These are phyloP conservation scores for Globisporangium cederbergense DNA, from an alignment of 352 stramenopile species.

Conservation along the genomic window DNA sequence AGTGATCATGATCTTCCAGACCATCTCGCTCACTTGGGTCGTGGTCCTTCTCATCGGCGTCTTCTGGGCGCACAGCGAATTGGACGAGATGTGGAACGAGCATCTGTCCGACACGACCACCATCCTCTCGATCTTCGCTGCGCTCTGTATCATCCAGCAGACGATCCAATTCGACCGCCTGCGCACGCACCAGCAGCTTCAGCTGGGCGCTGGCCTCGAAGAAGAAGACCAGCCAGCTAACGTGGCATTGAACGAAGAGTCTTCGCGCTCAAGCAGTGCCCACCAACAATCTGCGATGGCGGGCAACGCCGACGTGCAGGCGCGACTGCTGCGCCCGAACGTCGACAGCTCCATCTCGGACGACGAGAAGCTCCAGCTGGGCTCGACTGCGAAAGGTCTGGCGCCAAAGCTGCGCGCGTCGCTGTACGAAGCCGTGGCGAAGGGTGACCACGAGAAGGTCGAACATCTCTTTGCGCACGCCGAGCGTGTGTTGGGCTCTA, in stretches of 20 bases:
- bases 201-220: slow-evolving; percentile 57
- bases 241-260: slow-evolving; percentile 9
- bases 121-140: slow-evolving; percentile 25
- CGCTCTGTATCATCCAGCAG: slow-evolving; percentile 51
- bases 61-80: slow-evolving; percentile 46
- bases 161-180: slow-evolving; percentile 63
- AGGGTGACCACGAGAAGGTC: slow-evolving; percentile 37
- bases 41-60: slow-evolving; percentile 39
- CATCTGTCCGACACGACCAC: slow-evolving; percentile 18
- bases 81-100: slow-evolving; percentile 38
- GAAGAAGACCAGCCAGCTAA: slow-evolving; percentile 34
- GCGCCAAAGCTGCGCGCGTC: slow-evolving; percentile 44
- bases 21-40: slow-evolving; percentile 43
- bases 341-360: slow-evolving; percentile 35
- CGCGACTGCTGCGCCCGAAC: slow-evolving; percentile 34
- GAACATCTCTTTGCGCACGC: slow-evolving; percentile 45
- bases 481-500: slow-evolving; percentile 53
- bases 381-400: slow-evolving; percentile 31
- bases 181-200: slow-evolving; percentile 56
- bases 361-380: slow-evolving; percentile 37
- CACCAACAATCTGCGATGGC: too few relatives aligned
- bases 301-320: slow-evolving; percentile 10
- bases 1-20: slow-evolving; percentile 59
- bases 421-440: slow-evolving; percentile 47
- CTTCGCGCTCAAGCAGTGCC: slow-evolving; percentile 5